A percentile compares a stretch with the other conserved stretches of the same genome.
Evolutionary conservation across 306 rosid genomes (phyloP).

Genomic region (Senna siamea): DNA sequence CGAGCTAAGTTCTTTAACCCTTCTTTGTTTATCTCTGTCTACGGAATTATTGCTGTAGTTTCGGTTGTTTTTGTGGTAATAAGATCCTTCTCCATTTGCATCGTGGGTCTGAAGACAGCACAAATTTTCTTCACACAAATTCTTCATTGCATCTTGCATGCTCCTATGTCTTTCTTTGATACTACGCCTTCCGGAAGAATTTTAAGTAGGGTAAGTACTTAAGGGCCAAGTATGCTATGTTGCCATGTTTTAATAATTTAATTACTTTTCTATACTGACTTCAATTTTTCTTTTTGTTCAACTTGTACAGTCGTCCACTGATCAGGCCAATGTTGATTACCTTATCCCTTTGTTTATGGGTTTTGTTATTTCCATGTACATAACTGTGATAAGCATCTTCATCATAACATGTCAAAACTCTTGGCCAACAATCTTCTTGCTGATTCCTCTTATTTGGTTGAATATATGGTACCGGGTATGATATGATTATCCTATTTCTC

Average conservation of each 20-base stretch:
- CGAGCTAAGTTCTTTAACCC: constrained; percentile 62
- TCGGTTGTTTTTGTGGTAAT: constrained; percentile 52
- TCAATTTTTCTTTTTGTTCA: constrained; percentile 11
- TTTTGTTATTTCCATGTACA: constrained; percentile 67
- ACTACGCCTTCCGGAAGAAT: constrained; percentile 98
- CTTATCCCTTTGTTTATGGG: constrained; percentile 71
- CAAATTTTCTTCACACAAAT: constrained; percentile 76
- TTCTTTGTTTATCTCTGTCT: constrained; percentile 63
- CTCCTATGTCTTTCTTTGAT: constrained; percentile 97
- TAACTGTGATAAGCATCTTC: constrained; percentile 71
- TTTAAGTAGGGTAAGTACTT: constrained; percentile 80
- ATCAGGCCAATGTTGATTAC: constrained; percentile 84
- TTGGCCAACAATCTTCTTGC: constrained; percentile 93
- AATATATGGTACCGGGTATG: constrained; percentile 92
- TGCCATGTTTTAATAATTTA: constrained; percentile 13
- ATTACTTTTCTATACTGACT: background rate
- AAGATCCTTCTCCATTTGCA: constrained; percentile 54
- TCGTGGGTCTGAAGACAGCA: constrained; percentile 83
- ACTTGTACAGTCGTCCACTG: constrained; percentile 79
- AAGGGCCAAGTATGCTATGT: background rate
- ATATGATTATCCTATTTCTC: too few species aligned
- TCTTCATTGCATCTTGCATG: constrained; percentile 80
- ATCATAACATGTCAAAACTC: constrained; percentile 76
- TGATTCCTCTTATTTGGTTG: constrained; percentile 86
- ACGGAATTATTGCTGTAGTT: constrained; percentile 50